Base-by-base conservation (phyloP, 371 early-diverging fungal genomes). In the Mortierella sp. region DNA sequence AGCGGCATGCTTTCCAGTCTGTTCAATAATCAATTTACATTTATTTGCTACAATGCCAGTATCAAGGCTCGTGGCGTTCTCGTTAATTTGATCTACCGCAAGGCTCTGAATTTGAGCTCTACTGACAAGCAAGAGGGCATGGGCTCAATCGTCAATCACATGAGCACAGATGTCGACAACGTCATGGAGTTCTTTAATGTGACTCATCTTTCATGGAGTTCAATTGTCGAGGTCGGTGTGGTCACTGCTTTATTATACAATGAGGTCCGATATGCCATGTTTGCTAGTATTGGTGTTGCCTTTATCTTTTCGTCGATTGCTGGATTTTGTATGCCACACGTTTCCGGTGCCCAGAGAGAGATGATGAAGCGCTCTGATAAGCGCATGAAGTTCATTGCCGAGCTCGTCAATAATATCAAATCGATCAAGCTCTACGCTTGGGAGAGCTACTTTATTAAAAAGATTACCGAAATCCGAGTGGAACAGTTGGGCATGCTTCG, bases 111-210 rank as follows among this genome's bases (percentile, higher is more conserved):
- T 2, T 86, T 97, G 26, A 94, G 95, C 58, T 92, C 91, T 69
- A 86, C 87, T 19, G 89, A 93, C 70, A 89, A 95, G 10, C 95
- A 95, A 77, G 85, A 86, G 56, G 92, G 89, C n/a, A 95, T 68
- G 62, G 81, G 75, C n/a, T 35, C 91, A 65, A 95, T 96, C 66
- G 93, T 94, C 31, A 96, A 96, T 66, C 89, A 88, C 51, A 95
- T 96, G 96, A 90, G 91, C 64, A 94, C 95, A 2, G 97, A 97
- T 83, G 92, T 95, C 17, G 89, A 92, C 68, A 78, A 88, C 62
- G 67, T 93, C 43, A 86, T 89, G 63, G 90, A 89, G 40, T 75
- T 93, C 40, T 87, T 86, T 59, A 29, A 54, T 4, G 37, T 66
- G n/a, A 29, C 66, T 28, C 71, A 76, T 58, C 57, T 43, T 47